Evolutionary conservation across 805 yeast species (phyloP).

Genomic region (Schwanniomyces occidentalis): DNA sequence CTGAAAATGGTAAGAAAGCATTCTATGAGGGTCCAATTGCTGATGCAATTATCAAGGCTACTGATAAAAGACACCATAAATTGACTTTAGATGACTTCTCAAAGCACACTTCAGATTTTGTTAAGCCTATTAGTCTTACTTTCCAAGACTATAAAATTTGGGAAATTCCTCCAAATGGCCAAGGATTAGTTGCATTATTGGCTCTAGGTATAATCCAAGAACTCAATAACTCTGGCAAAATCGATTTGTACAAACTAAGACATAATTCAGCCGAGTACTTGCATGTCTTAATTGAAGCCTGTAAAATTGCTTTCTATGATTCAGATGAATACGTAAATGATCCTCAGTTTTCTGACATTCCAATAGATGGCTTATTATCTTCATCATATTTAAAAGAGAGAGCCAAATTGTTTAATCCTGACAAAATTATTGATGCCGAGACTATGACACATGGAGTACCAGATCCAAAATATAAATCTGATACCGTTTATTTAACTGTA

Average conservation of each 20-base stretch:
- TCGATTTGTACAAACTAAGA: conserved; percentile 42
- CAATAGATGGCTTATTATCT: conserved; percentile 37
- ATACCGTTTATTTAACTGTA: conserved; percentile 69
- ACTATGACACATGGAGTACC: conserved; percentile 54
- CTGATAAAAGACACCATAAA: conserved; percentile 55
- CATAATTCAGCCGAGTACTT: conserved; percentile 74
- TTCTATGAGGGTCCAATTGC: conserved; percentile 76
- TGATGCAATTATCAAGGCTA: conserved; percentile 56
- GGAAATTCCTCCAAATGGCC: conserved; percentile 87
- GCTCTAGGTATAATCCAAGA: conserved; percentile 66
- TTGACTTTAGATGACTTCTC: conserved; percentile 56
- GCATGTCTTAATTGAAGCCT: conserved; percentile 67
- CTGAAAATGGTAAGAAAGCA: conserved; percentile 58
- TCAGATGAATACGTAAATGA: conserved; percentile 75
- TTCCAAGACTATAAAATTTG: conserved; percentile 57
- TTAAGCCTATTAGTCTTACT: conserved; percentile 60
- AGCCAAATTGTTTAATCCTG: conserved; percentile 44
- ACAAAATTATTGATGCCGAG: conserved; percentile 41
- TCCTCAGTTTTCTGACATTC: conserved; percentile 39
- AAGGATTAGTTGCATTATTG: conserved; percentile 73
- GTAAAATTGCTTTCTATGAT: conserved; percentile 72
- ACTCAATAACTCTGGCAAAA: conserved; percentile 44
- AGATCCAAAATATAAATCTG: conserved; percentile 59
- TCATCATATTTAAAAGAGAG: conserved; percentile 51
- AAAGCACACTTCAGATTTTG: conserved; percentile 58